Evolutionary conservation across 495 filamentous ascomycete species (phyloP), one percentile per base, ranked within the genome.

Genomic region (Baudoinia panamericana): DNA sequence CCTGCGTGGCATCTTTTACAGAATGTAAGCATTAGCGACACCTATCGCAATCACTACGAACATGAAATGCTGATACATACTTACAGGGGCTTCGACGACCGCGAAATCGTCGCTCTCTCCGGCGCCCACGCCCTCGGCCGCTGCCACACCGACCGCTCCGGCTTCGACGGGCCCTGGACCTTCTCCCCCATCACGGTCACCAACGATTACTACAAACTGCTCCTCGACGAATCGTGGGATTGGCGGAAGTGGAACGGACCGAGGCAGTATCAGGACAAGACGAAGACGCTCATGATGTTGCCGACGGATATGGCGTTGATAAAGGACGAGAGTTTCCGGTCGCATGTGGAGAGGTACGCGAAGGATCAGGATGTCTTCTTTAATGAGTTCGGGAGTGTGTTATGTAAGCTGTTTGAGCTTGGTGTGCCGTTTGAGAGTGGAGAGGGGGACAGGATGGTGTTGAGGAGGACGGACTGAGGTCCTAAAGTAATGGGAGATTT

Each of bases 11-110:
- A 82, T 97, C 70, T 97, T 97, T 72, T 25, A 27, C 36, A 20
- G 36, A 8, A 38, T 38, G 36, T n/a, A n/a, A n/a, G n/a, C n/a
- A n/a, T n/a, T n/a, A n/a, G n/a, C n/a, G n/a, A 27, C 25, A n/a
- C n/a, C 7, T 27, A 27, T 27, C n/a, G 25, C 7, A 7, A 7
- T n/a, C 25, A 27, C 25, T 27, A 27, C 25, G 7, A n/a, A 7
- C 25, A 27, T 27, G 25, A n/a, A 27, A 27, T n/a, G 7, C 25
- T 7, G 7, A n/a, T n/a, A 7, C 7, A 27, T n/a, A 72, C 74
- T 60, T 84, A 88, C 60, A 95, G 95, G 87, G 90, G 90, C 43
- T 97, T 97, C 72, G 78, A 92, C 62, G 90, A 97, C 66, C 80
- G 78, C 35, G 88, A 97, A 63, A 95, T 95, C 53, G 87, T 95